These are phyloP conservation scores for Pseudopyricularia cyperi DNA, from an alignment of 2,329 filamentous ascomycete genomes.

Conservation along the genomic window DNA sequence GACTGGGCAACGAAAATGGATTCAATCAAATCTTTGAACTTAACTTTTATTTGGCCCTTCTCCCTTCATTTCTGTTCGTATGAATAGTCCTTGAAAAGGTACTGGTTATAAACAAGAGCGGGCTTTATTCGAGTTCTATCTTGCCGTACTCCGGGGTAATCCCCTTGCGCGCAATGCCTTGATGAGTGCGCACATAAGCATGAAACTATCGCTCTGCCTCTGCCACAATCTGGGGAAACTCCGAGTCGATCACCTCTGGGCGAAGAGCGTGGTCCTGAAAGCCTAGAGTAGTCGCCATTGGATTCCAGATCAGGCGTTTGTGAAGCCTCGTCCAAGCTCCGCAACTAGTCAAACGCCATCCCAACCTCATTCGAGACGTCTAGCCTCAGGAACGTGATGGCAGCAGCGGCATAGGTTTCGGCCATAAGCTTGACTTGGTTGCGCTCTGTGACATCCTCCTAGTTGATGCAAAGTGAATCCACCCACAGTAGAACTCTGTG, in stretches of 20 bases:
- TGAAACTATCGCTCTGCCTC: neutral
- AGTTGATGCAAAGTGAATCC: conserved; percentile 9
- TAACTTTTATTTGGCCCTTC: neutral
- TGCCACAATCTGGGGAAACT: neutral
- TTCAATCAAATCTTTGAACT: neutral
- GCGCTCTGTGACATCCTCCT: conserved; percentile 8
- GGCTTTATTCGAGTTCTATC: too few species aligned
- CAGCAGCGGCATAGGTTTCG: conserved; percentile 4
- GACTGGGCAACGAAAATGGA: neutral
- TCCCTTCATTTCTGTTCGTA: too few species aligned
- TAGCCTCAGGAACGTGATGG: neutral
- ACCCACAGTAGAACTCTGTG: conserved; percentile 3
- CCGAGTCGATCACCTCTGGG: neutral
- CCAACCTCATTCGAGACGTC: neutral
- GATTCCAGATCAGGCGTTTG: neutral
- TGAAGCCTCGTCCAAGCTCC: neutral
- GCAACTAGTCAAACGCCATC: neutral
- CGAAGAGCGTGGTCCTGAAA: neutral
- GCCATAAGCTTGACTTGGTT: conserved; percentile 7
- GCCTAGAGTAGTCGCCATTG: neutral
- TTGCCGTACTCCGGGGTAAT: too few species aligned
- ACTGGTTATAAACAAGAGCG: too few species aligned
- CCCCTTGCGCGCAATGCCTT: too few species aligned
- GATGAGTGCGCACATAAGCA: neutral
- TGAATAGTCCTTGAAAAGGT: too few species aligned